A percentile compares a stretch with the other conserved stretches of the same genome.
phyloP scores from a whole-genome alignment of 202 grass and related monocot genomes.

The Elaeis oleifera region DNA sequence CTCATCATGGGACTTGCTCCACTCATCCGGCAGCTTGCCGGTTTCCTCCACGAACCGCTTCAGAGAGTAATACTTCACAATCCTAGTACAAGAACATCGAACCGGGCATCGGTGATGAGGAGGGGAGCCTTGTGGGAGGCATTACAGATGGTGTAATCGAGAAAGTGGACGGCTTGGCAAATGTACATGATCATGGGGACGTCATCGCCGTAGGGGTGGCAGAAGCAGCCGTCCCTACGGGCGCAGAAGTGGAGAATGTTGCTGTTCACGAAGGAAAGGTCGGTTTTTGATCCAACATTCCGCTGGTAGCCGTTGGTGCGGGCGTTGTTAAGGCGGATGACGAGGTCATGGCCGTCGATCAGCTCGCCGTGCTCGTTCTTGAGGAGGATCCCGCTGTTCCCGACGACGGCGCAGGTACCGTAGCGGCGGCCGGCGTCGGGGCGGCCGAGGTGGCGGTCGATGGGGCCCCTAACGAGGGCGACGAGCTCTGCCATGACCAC shows the following conservation, averaged over 20 bases:
- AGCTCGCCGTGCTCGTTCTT: slow-evolving; percentile 41
- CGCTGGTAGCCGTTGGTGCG: slow-evolving; percentile 39
- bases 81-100: slow-evolving; percentile 73
- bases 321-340: slow-evolving; percentile 90
- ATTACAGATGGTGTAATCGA: slow-evolving; percentile 70
- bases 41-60: slow-evolving; percentile 60
- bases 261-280: slow-evolving; percentile 87
- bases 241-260: slow-evolving; percentile 83
- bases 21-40: slow-evolving; percentile 39
- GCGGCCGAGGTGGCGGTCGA: slow-evolving; percentile 2
- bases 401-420: slow-evolving; percentile 67
- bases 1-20: slow-evolving; percentile 45
- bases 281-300: slow-evolving; percentile 64
- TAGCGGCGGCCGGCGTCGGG: slow-evolving; percentile 14
- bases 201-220: slow-evolving; percentile 66
- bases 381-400: slow-evolving; percentile 90
- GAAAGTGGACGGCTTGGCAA: slow-evolving; percentile 82
- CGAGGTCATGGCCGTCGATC: slow-evolving; percentile 68
- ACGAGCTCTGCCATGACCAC: slow-evolving; percentile 41
- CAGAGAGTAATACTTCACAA: slow-evolving; percentile 90
- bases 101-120: slow-evolving; percentile 62
- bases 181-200: slow-evolving; percentile 80
- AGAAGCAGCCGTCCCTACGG: slow-evolving; percentile 61
- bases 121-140: slow-evolving; percentile 36
- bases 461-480: slow-evolving; percentile 27